Percentiles rank a stretch among this genome's conserved stretches.
phyloP scores from a whole-genome alignment of 1,284 basidiomycete species.

The Coniophora puteana region DNA sequence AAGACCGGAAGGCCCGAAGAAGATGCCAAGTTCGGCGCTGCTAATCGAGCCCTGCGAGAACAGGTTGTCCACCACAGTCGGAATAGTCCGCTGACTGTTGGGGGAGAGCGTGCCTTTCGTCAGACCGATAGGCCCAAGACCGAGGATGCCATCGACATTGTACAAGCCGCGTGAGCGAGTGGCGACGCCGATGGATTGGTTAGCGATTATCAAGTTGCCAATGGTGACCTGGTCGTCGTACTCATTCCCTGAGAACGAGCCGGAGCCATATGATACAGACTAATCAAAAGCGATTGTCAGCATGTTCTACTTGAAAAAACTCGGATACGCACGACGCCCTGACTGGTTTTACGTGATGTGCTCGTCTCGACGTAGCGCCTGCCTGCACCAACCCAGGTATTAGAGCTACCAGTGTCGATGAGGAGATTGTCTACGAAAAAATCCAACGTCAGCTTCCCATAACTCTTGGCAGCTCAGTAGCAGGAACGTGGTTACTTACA shows the following conservation, averaged over 20 bases:
- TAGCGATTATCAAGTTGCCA: conserved; percentile 36
- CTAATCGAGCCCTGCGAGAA: conserved; percentile 38
- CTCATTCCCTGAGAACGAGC: conserved; percentile 46
- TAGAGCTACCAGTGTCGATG: conserved; percentile 30
- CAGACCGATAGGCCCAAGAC: conserved; percentile 50
- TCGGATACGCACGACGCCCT: conserved; percentile 31
- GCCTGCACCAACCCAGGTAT: conserved; percentile 34
- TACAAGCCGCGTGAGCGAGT: conserved; percentile 35
- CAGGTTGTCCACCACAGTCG: conserved; percentile 43
- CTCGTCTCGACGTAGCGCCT: conserved; percentile 35
- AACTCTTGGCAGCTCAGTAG: background rate
- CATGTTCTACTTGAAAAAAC: background rate
- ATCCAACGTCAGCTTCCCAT: too few species aligned
- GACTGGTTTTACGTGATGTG: conserved; percentile 40
- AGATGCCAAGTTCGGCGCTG: conserved; percentile 44
- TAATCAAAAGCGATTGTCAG: conserved; percentile 19
- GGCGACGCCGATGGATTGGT: conserved; percentile 54
- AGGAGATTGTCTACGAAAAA: conserved; percentile 19
- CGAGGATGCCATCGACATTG: conserved; percentile 51
- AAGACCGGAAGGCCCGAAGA: conserved; percentile 37
- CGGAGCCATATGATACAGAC: conserved; percentile 50
- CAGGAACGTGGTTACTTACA: conserved; percentile 27
- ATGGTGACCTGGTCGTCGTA: conserved; percentile 48
- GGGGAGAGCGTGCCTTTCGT: conserved; percentile 32
- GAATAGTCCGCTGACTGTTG: conserved; percentile 20